Conservation (phyloP, 495 filamentous ascomycete genomes). For the Annulohypoxylon nitens region DNA sequence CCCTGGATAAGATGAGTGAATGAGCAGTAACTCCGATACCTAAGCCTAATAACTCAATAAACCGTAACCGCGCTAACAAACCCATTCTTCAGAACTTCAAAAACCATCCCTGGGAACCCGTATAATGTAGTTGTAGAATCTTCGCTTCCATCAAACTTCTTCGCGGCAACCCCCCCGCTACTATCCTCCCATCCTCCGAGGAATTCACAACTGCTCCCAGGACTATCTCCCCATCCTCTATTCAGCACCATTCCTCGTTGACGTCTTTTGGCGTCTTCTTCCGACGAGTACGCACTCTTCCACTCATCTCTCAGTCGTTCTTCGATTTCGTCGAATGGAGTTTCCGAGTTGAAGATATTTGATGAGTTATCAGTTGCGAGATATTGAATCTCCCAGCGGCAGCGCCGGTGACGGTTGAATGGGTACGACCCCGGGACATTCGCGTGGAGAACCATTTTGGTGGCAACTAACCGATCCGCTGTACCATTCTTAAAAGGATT, state of each 20-base stretch:
- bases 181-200: slow-evolving; percentile 92
- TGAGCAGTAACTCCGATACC: slow-evolving; percentile 20
- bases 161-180: slow-evolving; percentile 55
- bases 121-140: slow-evolving; percentile 89
- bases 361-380: slow-evolving; percentile 51
- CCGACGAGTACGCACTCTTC: slow-evolving; percentile 73
- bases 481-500: slow-evolving; percentile 53
- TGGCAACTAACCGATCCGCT: slow-evolving; percentile 78
- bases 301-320: slow-evolving; percentile 75
- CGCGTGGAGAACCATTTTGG: slow-evolving; percentile 90
- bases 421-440: slow-evolving; percentile 97
- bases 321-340: slow-evolving; percentile 77
- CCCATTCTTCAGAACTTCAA: slow-evolving; percentile 95
- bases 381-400: slow-evolving; percentile 84
- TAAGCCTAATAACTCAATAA: slow-evolving; percentile 64
- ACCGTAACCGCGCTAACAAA: slow-evolving; percentile 91
- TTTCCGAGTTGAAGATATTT: slow-evolving; percentile 76
- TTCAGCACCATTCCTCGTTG: slow-evolving; percentile 90
- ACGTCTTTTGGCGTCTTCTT: slow-evolving; percentile 70
- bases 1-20: slow-evolving; percentile 1
- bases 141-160: slow-evolving; percentile 65
- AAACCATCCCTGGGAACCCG: slow-evolving; percentile 92
- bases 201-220: slow-evolving; percentile 89
- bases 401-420: slow-evolving; percentile 93
- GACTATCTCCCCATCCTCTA: slow-evolving; percentile 90